Evolutionary conservation across 2,329 filamentous ascomycete species (phyloP).

Genomic region (Fusarium albosuccineum): DNA sequence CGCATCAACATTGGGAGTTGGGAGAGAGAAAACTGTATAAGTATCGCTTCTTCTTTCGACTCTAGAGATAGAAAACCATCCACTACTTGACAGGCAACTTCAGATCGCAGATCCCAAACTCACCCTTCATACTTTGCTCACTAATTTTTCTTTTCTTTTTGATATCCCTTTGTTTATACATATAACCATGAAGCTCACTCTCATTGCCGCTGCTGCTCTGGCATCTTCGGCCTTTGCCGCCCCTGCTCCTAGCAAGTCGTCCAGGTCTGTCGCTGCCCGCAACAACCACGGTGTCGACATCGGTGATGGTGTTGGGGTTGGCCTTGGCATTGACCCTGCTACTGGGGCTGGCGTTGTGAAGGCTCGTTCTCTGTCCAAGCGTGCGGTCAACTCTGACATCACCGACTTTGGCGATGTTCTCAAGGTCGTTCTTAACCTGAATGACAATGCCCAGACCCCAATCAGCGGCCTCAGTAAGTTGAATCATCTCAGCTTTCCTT

Average conservation of each 20-base stretch:
- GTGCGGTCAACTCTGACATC: too few relatives aligned
- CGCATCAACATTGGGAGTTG: too few relatives aligned
- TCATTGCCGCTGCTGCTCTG: slow-evolving; percentile 7
- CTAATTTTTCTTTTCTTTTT: background rate
- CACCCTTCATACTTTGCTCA: background rate
- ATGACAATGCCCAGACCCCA: background rate
- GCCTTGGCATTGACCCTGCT: too few relatives aligned
- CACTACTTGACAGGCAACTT: background rate
- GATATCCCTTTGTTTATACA: too few relatives aligned
- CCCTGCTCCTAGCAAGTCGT: background rate
- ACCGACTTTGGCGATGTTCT: background rate
- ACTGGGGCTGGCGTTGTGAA: too few relatives aligned
- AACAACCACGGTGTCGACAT: too few relatives aligned
- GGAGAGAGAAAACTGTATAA: slow-evolving; percentile 7
- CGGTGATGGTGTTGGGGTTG: too few relatives aligned
- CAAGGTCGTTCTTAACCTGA: background rate
- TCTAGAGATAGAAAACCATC: background rate
- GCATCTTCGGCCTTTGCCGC: background rate
- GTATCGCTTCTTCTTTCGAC: background rate
- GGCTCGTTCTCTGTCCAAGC: background rate
- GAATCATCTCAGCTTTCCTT: background rate
- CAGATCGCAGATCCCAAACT: background rate
- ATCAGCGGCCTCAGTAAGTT: background rate
- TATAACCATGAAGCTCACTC: slow-evolving; percentile 25
- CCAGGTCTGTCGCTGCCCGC: too few relatives aligned